Percentiles rank a stretch among this genome's conserved stretches.
These are phyloP conservation scores for Syzygium malaccense DNA, from an alignment of 441 rosid genomes.

Conservation along the genomic window DNA sequence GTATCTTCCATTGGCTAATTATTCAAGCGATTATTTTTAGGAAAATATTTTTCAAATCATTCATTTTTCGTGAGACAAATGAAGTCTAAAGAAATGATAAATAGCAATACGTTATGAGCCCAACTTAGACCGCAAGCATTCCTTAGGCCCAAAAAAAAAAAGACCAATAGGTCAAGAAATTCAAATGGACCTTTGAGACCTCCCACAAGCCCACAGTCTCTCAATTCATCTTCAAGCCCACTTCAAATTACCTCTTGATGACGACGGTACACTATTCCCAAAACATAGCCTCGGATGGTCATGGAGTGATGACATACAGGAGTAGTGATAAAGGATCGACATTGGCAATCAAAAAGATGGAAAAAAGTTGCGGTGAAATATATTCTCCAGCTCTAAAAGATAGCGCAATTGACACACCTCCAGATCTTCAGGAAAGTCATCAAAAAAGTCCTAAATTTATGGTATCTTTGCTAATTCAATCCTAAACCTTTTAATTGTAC, in stretches of 20 bases:
- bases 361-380: neutral
- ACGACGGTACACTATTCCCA: too few relatives aligned
- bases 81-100: neutral
- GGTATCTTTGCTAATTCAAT: too few relatives aligned
- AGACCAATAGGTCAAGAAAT: neutral
- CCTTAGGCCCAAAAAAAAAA: neutral
- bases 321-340: neutral
- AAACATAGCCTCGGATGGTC: neutral
- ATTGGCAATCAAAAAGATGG: neutral
- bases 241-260: neutral
- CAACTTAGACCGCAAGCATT: neutral
- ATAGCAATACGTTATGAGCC: neutral
- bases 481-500: too few relatives aligned
- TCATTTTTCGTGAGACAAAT: fast-evolving
- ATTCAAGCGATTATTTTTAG: neutral
- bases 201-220: neutral
- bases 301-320: neutral
- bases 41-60: fast-evolving
- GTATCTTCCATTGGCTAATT: fast-evolving
- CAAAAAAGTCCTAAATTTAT: neutral
- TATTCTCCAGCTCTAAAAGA: neutral
- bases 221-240: neutral
- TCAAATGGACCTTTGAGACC: neutral
- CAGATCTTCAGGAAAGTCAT: too few relatives aligned
- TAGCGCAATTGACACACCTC: neutral